Percentiles rank a stretch among this genome's conserved stretches.
phyloP scores from a whole-genome alignment of 441 rosid species.

The Pelargonium hybrid region DNA sequence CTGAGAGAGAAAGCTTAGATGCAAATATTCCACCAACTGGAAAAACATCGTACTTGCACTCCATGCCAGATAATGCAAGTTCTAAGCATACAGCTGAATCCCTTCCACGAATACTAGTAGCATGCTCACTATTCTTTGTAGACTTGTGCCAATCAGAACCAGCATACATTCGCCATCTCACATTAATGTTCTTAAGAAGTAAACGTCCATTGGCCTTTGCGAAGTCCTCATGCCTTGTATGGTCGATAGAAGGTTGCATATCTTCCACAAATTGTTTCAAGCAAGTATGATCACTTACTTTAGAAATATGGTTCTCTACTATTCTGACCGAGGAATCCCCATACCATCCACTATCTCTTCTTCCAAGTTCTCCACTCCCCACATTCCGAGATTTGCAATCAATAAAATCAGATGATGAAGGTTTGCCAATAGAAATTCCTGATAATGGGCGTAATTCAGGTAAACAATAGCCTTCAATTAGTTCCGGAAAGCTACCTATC shows the following conservation, averaged over 20 bases:
- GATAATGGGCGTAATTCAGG: conserved; percentile 49
- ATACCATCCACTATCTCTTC: conserved; percentile 74
- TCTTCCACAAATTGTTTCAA: conserved; percentile 37
- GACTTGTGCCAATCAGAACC: conserved; percentile 74
- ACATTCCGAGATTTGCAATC: conserved; percentile 19
- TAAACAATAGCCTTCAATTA: conserved; percentile 75
- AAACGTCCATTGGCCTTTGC: conserved; percentile 49
- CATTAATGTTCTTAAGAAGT: conserved; percentile 44
- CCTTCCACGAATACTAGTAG: conserved; percentile 35
- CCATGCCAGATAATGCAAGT: conserved; percentile 55
- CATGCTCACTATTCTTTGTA: conserved; percentile 23
- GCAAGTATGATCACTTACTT: conserved; percentile 36
- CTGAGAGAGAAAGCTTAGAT: conserved; percentile 60
- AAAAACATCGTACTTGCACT: conserved; percentile 51
- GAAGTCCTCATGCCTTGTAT: conserved; percentile 29
- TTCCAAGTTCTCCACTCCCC: conserved; percentile 40
- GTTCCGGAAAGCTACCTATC: conserved; percentile 47
- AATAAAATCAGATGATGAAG: conserved; percentile 17
- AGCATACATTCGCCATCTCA: conserved; percentile 76
- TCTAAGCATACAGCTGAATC: conserved; percentile 56
- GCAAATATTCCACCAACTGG: conserved; percentile 54
- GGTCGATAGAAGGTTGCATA: conserved; percentile 29
- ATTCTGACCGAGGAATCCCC: conserved; percentile 45
- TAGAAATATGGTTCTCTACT: conserved; percentile 76
- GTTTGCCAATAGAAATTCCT: conserved; percentile 44